Evolutionary conservation across 2,329 filamentous ascomycete genomes (phyloP).

Genomic region (Curvularia sp.): DNA sequence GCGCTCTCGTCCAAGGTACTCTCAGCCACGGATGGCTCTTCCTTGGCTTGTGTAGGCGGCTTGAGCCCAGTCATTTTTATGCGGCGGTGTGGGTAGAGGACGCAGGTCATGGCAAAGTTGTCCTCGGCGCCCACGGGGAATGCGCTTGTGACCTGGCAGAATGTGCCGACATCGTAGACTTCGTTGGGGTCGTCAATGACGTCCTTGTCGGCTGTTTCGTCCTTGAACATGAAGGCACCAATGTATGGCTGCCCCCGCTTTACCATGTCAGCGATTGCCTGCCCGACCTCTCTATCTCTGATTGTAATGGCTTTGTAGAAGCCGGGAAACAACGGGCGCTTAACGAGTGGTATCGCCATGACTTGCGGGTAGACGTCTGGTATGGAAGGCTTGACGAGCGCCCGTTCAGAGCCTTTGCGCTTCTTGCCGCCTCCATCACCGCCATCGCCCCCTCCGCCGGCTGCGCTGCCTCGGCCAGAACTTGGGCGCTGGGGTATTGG

Average conservation of each 20-base stretch:
- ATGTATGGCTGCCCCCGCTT: conserved; percentile 97
- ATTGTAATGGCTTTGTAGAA: conserved; percentile 99
- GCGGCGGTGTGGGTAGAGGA: conserved; percentile 92
- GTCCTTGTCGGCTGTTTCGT: conserved; percentile 92
- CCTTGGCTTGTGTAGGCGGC: conserved; percentile 62
- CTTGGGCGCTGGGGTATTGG: conserved; percentile 59
- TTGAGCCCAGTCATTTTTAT: conserved; percentile 89
- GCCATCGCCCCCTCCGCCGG: conserved; percentile 58
- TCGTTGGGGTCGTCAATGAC: conserved; percentile 89
- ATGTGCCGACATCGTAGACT: conserved; percentile 94
- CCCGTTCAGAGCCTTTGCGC: conserved; percentile 75
- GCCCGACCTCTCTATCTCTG: conserved; percentile 86
- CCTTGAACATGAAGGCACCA: conserved; percentile 95
- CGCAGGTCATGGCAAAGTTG: conserved; percentile 84
- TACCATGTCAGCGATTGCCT: conserved; percentile 94
- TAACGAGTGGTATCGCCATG: conserved; percentile 94
- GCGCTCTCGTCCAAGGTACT: conserved; percentile 52
- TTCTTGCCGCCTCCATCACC: conserved; percentile 70
- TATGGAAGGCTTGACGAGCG: conserved; percentile 84
- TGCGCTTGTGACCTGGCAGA: conserved; percentile 95
- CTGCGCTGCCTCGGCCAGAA: conserved; percentile 67
- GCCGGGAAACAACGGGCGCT: conserved; percentile 91
- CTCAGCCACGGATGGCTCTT: conserved; percentile 42
- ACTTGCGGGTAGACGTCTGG: conserved; percentile 98
- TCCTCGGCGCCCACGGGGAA: conserved; percentile 85